Base-by-base conservation (phyloP, 2,329 filamentous ascomycete species). In the Mycosphaerella sp. region DNA sequence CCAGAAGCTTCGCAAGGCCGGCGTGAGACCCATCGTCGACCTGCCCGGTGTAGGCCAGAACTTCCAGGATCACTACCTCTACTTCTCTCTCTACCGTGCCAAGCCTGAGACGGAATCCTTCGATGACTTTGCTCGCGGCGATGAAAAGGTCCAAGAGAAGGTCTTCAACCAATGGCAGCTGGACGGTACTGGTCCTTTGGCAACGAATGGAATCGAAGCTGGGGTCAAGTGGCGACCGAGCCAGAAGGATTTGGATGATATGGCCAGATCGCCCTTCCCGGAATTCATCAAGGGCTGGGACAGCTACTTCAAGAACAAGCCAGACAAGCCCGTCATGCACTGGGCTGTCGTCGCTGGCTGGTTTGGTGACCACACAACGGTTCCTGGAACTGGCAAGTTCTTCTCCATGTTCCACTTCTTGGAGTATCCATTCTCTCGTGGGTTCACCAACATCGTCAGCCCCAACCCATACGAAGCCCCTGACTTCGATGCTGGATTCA, bases 301-400 rank as follows among this genome's bases (percentile, higher is more conserved):
- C 61, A 83, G 79, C 48, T 90, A 91, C 72, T 91, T 90, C 70
- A 86, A 88, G 73, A 71, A 90, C 66, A 89, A 89, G 73, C 85
- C 85, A 1, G 86, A 90, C 70, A 90, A 90, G 76, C 87, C 86
- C 0, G 86, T 90, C 39, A 90, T 90, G 86, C 87, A 90, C 66
- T 90, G 90, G 71, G 85, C 79, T 1, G 80, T 89, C 49, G 89
- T 90, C 63, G 74, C 84, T 13, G 84, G 84, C 56, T 74, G 70
- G 70, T 75, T 73, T 52, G 72, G 72, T 48, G 70, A 75, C 65
- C 73, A 79, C 62, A 77, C 79, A 69, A 66, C 71, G 44, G 84
- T 86, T 78, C 85, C 85, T 6, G 21, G 21, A 0, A 79, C 84
- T 1, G 85, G 85, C 59, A 88, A 89, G 57, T 89, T 87, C 76